A percentile compares a stretch with the other conserved stretches of the same genome.
Evolutionary conservation across 805 yeast species (phyloP).

Genomic region (Lipomyces sp.): DNA sequence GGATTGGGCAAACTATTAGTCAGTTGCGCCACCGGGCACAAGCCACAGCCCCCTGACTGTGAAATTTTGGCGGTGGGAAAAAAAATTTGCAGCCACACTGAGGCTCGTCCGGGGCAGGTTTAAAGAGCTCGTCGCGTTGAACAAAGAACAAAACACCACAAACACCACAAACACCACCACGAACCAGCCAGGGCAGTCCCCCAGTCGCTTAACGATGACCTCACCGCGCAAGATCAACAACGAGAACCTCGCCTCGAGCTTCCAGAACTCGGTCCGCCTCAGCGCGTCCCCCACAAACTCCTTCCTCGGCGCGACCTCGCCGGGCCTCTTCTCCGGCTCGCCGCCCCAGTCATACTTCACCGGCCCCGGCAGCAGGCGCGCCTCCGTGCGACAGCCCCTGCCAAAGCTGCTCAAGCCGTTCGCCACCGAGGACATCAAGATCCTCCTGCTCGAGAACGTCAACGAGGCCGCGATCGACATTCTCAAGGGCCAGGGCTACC

Average conservation of each 20-base stretch:
- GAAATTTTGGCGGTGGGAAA: no score
- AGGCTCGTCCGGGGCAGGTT: no score
- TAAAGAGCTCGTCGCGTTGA: neutral
- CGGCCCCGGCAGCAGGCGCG: slow-evolving; percentile 11
- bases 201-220: slow-evolving; percentile 21
- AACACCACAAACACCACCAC: no score
- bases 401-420: slow-evolving; percentile 83
- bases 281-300: slow-evolving; percentile 27
- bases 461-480: slow-evolving; percentile 88
- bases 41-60: no score
- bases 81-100: no score
- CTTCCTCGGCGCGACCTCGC: slow-evolving; percentile 23
- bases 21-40: no score
- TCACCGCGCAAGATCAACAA: slow-evolving; percentile 23
- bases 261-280: slow-evolving; percentile 25
- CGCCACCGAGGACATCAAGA: slow-evolving; percentile 91
- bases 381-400: slow-evolving; percentile 22
- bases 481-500: slow-evolving; percentile 87
- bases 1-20: no score
- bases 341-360: slow-evolving; percentile 28
- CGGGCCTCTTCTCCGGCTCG: slow-evolving; percentile 24
- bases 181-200: no score
- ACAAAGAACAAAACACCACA: neutral
- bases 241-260: slow-evolving; percentile 17
- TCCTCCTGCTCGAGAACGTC: slow-evolving; percentile 86